These are phyloP conservation scores for Aspergillus transmontanensis DNA, from an alignment of 2,329 filamentous ascomycete genomes.

Conservation along the genomic window DNA sequence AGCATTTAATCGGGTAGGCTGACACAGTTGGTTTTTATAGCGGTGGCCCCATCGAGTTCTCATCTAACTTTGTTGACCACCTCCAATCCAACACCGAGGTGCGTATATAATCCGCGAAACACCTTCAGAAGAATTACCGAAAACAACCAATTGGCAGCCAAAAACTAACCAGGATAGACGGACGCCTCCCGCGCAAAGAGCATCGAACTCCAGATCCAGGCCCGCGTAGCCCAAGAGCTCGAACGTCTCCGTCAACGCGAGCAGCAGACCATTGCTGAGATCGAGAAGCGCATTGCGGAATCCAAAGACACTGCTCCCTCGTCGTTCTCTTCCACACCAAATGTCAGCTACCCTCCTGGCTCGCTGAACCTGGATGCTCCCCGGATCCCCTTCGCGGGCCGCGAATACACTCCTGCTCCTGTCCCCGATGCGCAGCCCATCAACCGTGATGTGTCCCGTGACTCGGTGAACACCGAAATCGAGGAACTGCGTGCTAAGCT, in stretches of 20 bases:
- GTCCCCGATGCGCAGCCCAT: conserved; percentile 22
- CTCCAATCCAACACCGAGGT: conserved; percentile 87
- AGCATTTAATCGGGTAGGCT: not conserved
- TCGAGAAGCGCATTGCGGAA: conserved; percentile 63
- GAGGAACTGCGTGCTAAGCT: conserved; percentile 60
- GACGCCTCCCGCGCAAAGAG: conserved; percentile 82
- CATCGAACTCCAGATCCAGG: conserved; percentile 84
- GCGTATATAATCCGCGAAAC: conserved; percentile 31
- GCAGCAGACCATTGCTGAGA: conserved; percentile 66
- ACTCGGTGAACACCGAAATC: conserved; percentile 60
- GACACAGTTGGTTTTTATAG: conserved; percentile 31
- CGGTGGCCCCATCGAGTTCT: conserved; percentile 67
- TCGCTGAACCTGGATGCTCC: conserved; percentile 45
- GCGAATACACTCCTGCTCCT: conserved; percentile 33
- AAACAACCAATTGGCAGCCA: conserved; percentile 4
- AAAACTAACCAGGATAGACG: conserved; percentile 59
- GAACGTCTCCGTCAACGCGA: conserved; percentile 74
- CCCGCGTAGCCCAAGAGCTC: conserved; percentile 83
- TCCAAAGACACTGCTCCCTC: conserved; percentile 35
- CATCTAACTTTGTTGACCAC: conserved; percentile 77
- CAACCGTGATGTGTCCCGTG: conserved; percentile 52
- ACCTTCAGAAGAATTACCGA: not conserved
- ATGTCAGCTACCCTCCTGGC: conserved; percentile 26
- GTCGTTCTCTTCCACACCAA: conserved; percentile 23
- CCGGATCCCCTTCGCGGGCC: conserved; percentile 46